These are phyloP conservation scores for Candida tropicalis DNA, from an alignment of 1,139 yeast genomes.

Conservation along the genomic window DNA sequence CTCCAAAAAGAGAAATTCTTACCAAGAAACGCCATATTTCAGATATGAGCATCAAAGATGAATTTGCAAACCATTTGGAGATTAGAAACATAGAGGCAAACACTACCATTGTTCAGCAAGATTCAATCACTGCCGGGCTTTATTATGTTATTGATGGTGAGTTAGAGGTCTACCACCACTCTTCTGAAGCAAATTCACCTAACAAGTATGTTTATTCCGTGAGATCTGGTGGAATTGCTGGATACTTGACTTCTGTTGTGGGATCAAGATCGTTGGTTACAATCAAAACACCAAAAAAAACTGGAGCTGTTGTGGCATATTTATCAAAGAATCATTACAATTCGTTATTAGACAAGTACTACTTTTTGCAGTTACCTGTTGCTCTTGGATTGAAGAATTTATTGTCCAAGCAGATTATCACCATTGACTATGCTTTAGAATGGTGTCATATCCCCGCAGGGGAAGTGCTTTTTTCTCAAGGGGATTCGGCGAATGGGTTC, in stretches of 20 bases:
- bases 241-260: slow-evolving; percentile 78
- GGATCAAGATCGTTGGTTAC: slow-evolving; percentile 81
- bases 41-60: slow-evolving; percentile 47
- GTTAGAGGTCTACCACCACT: slow-evolving; percentile 56
- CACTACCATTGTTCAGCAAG: slow-evolving; percentile 60
- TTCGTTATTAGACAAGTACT: slow-evolving; percentile 70
- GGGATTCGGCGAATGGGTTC: slow-evolving; percentile 88
- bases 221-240: slow-evolving; percentile 81
- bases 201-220: slow-evolving; percentile 53
- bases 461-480: slow-evolving; percentile 74
- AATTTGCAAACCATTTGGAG: slow-evolving; percentile 65
- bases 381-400: slow-evolving; percentile 72
- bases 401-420: slow-evolving; percentile 66
- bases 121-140: slow-evolving; percentile 70
- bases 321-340: slow-evolving; percentile 66
- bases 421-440: slow-evolving; percentile 88
- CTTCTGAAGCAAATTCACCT: slow-evolving; percentile 26
- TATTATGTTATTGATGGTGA: slow-evolving; percentile 79
- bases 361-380: slow-evolving; percentile 72
- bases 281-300: slow-evolving; percentile 58
- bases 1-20: neutral
- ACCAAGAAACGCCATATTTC: slow-evolving; percentile 8
- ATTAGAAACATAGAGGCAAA: slow-evolving; percentile 59
- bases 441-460: slow-evolving; percentile 95
- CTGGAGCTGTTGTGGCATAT: slow-evolving; percentile 67